Evolutionary conservation across 148 eudicot species (phyloP).

Genomic region (Cornus suecica): DNA sequence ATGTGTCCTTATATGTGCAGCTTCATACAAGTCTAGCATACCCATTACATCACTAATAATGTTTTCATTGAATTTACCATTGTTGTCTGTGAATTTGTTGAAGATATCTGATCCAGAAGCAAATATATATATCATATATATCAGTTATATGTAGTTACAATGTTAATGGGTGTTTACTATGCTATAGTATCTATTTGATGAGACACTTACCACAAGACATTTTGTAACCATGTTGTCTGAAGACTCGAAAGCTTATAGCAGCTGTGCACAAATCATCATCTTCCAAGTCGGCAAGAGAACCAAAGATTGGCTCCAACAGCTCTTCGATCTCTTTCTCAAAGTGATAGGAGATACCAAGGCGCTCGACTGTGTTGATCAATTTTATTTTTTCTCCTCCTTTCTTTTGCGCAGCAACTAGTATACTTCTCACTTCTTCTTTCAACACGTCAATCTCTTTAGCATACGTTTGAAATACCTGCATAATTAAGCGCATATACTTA

Average conservation of each 20-base stretch:
- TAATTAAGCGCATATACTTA: no score
- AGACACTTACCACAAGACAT: constrained; percentile 24
- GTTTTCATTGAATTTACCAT: constrained; percentile 16
- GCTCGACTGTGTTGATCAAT: constrained; percentile 24
- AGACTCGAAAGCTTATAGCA: constrained; percentile 25
- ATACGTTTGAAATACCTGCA: no score
- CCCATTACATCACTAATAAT: constrained; percentile 13
- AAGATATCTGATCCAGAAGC: constrained; percentile 17
- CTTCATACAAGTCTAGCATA: constrained; percentile 34
- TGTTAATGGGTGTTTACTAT: no score
- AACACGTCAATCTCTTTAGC: no score
- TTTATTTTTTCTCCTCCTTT: not conserved
- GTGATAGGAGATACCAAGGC: constrained; percentile 27
- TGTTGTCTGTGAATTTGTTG: constrained; percentile 14
- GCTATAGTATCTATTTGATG: no score
- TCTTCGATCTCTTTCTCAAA: constrained; percentile 28
- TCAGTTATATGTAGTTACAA: not conserved
- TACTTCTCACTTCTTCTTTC: no score
- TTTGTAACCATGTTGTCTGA: constrained; percentile 33
- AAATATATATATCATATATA: not conserved
- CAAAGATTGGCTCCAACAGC: constrained; percentile 4
- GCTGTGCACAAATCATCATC: constrained; percentile 25
- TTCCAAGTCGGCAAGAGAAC: not conserved
- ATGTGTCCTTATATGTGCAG: constrained; percentile 25
- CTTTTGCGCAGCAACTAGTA: no score